Evolutionary conservation across 2,329 filamentous ascomycete species (phyloP), one percentile per base, ranked within the genome.

Genomic region (Chalaropsis thielavioides): DNA sequence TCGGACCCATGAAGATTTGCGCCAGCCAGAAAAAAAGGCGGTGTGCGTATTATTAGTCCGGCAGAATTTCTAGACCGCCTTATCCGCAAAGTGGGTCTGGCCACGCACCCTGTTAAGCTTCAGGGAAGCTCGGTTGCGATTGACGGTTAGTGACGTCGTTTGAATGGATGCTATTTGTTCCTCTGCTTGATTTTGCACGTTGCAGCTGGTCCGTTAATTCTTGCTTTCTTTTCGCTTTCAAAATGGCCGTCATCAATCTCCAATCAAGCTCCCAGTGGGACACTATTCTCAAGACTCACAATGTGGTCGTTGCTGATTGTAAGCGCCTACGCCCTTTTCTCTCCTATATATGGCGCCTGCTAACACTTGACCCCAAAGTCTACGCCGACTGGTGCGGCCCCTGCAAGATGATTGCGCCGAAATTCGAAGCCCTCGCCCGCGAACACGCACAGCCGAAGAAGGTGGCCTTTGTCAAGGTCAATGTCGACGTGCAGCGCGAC

Each of bases 351-450:
- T 8, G 8, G 5, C 7, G 19, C 46, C 44, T 31, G 27, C 46
- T n/a, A 31, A 22, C 49, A 17, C n/a, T 17, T 19, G 17, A 11
- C 56, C 61, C 46, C 62, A 61, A 71, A 95, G 90, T 96, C 81
- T 95, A 94, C 73, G 92, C 92, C 74, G 89, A 95, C 77, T 96
- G 90, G 89, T 97, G 91, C 75, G 88, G 87, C 65, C 91, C 92
- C 72, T 96, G 92, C 83, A 95, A 95, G 77, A 83, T 87, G 73
- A 95, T 97, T 69, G 89, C 89, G 61, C 92, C 92, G 22, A 83
- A 89, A 66, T 97, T 95, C 75, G 90, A 96, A 72, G 84, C 87
- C 71, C 85, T 97, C 66, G 84, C 91, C 60, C 80, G 81, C 67
- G 88, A 92, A 74, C 84, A 94, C 72, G 86, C 90, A 61, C 86